Percentiles rank a stretch among this genome's conserved stretches.
phyloP scores from a whole-genome alignment of 768 basidiomycete genomes.

The Pleurotus cornucopiae region DNA sequence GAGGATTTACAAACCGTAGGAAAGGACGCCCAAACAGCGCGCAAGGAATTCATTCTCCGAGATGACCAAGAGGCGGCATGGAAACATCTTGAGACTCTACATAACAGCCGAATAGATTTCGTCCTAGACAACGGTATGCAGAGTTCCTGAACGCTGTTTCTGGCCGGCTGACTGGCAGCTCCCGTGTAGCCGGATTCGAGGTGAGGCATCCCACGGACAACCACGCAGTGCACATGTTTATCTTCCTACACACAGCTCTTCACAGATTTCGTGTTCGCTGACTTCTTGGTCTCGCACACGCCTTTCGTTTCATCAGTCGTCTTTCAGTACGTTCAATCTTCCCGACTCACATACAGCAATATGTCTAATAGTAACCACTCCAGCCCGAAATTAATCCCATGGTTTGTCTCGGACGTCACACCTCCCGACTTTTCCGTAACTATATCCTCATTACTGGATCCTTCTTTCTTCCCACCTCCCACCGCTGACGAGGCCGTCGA shows the following conservation, averaged over 20 bases:
- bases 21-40: constrained; percentile 56
- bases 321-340: constrained; percentile 69
- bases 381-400: constrained; percentile 92
- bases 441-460: constrained; percentile 53
- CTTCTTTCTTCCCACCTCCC: constrained; percentile 52
- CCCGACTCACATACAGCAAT: background rate
- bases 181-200: constrained; percentile 78
- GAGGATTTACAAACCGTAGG: constrained; percentile 79
- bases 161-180: background rate
- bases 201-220: constrained; percentile 29
- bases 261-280: constrained; percentile 90
- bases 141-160: background rate
- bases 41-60: constrained; percentile 64
- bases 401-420: constrained; percentile 96
- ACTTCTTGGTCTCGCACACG: constrained; percentile 88
- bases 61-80: constrained; percentile 80
- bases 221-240: background rate
- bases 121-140: constrained; percentile 84
- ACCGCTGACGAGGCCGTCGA: constrained; percentile 21
- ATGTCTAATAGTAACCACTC: background rate
- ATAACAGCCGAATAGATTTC: constrained; percentile 67
- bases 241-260: constrained; percentile 57
- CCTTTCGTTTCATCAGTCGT: constrained; percentile 77
- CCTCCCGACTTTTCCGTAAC: constrained; percentile 74
- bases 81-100: constrained; percentile 59